Conservation (phyloP, 2,329 filamentous ascomycete species). For the Beauveria medogensis region DNA sequence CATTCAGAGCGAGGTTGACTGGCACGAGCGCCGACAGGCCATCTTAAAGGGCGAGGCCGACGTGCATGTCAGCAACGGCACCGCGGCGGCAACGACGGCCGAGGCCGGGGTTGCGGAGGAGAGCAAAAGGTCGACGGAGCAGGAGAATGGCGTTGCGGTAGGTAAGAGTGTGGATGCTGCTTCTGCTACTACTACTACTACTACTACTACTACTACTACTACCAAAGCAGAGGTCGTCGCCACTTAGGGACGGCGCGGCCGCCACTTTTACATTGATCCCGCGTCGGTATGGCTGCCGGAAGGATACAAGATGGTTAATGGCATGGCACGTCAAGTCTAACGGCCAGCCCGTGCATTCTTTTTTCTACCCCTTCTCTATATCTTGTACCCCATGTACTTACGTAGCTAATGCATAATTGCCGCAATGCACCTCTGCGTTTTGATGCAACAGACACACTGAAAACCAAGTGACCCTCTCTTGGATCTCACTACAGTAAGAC, state of each 20-base stretch:
- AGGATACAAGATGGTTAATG: neutral
- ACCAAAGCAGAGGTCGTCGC: neutral
- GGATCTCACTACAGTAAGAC: no score
- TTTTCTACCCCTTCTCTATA: no score
- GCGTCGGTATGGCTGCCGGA: neutral
- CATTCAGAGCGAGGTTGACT: slow-evolving; percentile 57
- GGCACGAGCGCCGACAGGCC: slow-evolving; percentile 49
- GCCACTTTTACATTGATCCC: neutral
- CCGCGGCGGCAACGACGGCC: no score
- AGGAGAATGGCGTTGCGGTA: neutral
- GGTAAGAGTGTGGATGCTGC: neutral
- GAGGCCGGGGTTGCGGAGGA: neutral
- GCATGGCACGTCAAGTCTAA: neutral
- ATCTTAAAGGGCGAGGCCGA: slow-evolving; percentile 43
- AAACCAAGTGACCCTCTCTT: no score
- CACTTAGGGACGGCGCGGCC: neutral
- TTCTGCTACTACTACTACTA: no score
- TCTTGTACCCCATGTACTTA: no score
- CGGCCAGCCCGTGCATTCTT: no score
- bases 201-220: no score
- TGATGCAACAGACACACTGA: no score
- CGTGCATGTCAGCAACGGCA: slow-evolving; percentile 24
- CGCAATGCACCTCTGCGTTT: no score
- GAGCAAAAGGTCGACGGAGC: neutral
- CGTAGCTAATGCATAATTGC: no score